Evolutionary conservation across 305 asterid species (phyloP).

Genomic region (Plantago rigida): DNA sequence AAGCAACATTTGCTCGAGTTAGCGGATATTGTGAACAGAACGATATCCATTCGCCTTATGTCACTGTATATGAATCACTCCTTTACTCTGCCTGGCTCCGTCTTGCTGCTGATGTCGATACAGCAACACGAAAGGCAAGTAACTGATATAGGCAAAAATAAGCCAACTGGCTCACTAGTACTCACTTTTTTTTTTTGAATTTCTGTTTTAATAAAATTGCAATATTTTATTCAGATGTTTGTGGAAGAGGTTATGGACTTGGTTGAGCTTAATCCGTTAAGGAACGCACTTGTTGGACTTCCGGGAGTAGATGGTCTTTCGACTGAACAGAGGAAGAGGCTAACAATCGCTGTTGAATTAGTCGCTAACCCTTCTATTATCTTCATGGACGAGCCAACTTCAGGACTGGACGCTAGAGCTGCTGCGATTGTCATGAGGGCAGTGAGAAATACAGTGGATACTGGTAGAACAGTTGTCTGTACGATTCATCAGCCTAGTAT

Average conservation of each 20-base stretch:
- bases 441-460: slow-evolving; percentile 79
- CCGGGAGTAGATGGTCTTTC: slow-evolving; percentile 85
- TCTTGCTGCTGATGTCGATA: slow-evolving; percentile 55
- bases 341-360: slow-evolving; percentile 76
- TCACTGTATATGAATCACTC: slow-evolving; percentile 71
- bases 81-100: slow-evolving; percentile 88
- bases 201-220: neutral
- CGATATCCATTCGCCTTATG: slow-evolving; percentile 80
- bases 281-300: slow-evolving; percentile 71
- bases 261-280: slow-evolving; percentile 63
- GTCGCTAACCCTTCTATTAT: slow-evolving; percentile 85
- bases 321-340: slow-evolving; percentile 79
- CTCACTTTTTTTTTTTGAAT: no score
- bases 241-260: slow-evolving; percentile 85
- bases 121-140: slow-evolving; percentile 62
- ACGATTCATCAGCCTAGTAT: slow-evolving; percentile 92
- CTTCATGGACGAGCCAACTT: slow-evolving; percentile 89
- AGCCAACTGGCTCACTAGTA: no score
- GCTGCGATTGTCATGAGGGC: slow-evolving; percentile 93
- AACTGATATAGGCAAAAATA: neutral
- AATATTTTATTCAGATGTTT: slow-evolving; percentile 49
- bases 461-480: slow-evolving; percentile 87
- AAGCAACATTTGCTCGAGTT: slow-evolving; percentile 70
- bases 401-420: slow-evolving; percentile 91
- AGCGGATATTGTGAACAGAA: slow-evolving; percentile 87